Evolutionary conservation across 192 early-diverging fungal species (phyloP), one percentile per base, ranked within the genome.

Genomic region (Obelidium mucronatum): DNA sequence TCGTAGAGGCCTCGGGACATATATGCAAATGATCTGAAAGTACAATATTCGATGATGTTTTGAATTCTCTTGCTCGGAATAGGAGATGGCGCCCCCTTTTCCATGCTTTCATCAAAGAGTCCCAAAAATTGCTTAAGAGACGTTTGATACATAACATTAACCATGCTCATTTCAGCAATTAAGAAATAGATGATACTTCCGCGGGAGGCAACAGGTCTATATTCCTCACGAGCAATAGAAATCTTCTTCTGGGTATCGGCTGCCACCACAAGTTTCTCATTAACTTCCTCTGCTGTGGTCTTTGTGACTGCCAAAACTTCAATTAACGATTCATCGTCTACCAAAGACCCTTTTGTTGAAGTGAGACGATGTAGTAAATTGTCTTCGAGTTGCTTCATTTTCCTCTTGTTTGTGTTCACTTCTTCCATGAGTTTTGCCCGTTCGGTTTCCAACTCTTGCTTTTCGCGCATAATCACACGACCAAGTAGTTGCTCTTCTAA

Each of bases 191-290:
- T 85, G 77, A 90, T 90, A 51, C 80, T 82, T 6, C 89, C 89
- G 2, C 88, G 85, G 30, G 71, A 82, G 17, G 89, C 89, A 2
- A 90, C 89, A 22, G 89, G 89, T 36, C 89, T 74, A 66, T 88
- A 90, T 71, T 90, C 89, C 81, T 90, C 89, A 70, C 89, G 78
- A 11, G 89, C 89, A 76, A 83, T 73, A 36, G 84, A 74, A 70
- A 90, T 90, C 63, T 90, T 90, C 82, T 90, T 90, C 76, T 90
- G 89, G 11, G 89, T 90, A 30, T 90, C 88, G 2, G 88, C 89
- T 19, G 89, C 89, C 51, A 89, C 80, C 0, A 88, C 74, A 33
- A 90, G 85, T 73, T 90, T 90, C 67, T 90, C 89, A 53, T 87
- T 86, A 34, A 90, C 89, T 72, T 90, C 89, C 71, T 90, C 89